Evolutionary conservation across 768 basidiomycete genomes (phyloP).

Genomic region (Phanerochaete sordida): DNA sequence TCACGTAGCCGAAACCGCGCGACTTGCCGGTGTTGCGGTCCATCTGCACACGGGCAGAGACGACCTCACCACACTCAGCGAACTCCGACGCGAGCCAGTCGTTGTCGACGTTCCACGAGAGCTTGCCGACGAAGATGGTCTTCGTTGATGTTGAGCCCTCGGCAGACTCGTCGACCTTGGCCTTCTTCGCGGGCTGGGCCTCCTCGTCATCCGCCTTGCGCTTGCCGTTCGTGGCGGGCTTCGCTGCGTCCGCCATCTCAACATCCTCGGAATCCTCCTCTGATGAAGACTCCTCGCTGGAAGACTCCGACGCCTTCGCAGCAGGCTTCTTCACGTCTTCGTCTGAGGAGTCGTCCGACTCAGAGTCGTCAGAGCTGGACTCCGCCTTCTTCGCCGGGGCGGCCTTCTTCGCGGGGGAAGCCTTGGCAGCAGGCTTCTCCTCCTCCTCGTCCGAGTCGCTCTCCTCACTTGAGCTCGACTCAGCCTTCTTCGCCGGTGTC

Average conservation of each 20-base stretch:
- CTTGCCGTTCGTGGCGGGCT: constrained; percentile 50
- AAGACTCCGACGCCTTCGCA: constrained; percentile 15
- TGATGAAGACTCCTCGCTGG: constrained; percentile 24
- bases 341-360: constrained; percentile 17
- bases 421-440: constrained; percentile 9
- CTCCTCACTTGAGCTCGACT: constrained; percentile 8
- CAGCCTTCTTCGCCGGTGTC: constrained; percentile 14
- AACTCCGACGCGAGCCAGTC: constrained; percentile 94
- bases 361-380: constrained; percentile 9
- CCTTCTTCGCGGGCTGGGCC: constrained; percentile 71
- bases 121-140: constrained; percentile 86
- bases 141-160: constrained; percentile 46
- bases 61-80: constrained; percentile 82
- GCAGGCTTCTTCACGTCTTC: constrained; percentile 20
- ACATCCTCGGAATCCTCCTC: constrained; percentile 37
- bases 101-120: constrained; percentile 97
- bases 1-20: constrained; percentile 82
- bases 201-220: constrained; percentile 74
- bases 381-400: constrained; percentile 1
- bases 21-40: constrained; percentile 81
- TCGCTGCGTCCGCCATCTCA: constrained; percentile 50
- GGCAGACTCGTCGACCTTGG: constrained; percentile 57
- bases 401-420: constrained; percentile 20
- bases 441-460: constrained; percentile 16
- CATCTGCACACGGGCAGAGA: constrained; percentile 83